These are phyloP conservation scores for Sarocladium brachiariae DNA, from an alignment of 2,329 filamentous ascomycete genomes.

Conservation along the genomic window DNA sequence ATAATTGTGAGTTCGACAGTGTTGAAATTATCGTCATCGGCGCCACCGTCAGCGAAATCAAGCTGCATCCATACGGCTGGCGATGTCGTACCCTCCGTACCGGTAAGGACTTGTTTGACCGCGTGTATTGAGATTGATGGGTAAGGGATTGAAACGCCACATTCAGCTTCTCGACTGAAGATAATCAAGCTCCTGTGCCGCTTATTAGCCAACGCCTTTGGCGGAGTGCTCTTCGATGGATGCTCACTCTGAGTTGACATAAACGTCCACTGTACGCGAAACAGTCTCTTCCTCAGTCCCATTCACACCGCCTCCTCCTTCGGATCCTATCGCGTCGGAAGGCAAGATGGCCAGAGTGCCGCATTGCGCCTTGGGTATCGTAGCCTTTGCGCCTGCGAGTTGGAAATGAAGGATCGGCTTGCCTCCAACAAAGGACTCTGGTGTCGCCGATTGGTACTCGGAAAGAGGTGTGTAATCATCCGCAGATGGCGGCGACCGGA, in stretches of 20 bases:
- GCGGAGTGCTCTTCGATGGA: too few relatives aligned
- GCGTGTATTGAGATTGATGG: constrained; percentile 70
- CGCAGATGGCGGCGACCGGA: constrained; percentile 48
- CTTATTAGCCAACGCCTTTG: background rate
- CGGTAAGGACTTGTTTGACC: constrained; percentile 49
- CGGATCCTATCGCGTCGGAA: constrained; percentile 24
- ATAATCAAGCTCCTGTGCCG: constrained; percentile 44
- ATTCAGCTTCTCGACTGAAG: constrained; percentile 50
- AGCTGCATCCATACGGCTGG: constrained; percentile 62
- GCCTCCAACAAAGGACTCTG: constrained; percentile 61
- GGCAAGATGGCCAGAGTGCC: constrained; percentile 48
- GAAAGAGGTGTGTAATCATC: constrained; percentile 57
- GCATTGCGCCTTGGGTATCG: constrained; percentile 48
- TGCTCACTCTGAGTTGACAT: constrained; percentile 51
- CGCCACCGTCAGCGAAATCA: constrained; percentile 52
- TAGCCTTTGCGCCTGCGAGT: constrained; percentile 48
- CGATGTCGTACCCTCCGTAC: constrained; percentile 31
- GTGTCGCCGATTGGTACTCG: constrained; percentile 67
- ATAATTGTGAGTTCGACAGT: constrained; percentile 63
- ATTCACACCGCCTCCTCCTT: constrained; percentile 21
- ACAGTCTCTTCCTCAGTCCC: constrained; percentile 27
- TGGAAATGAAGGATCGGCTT: constrained; percentile 67
- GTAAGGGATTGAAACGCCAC: constrained; percentile 65
- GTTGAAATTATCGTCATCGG: constrained; percentile 56
- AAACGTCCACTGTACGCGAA: constrained; percentile 47